Base-by-base conservation (phyloP, 192 early-diverging fungal species). In the Backusella luteola region DNA sequence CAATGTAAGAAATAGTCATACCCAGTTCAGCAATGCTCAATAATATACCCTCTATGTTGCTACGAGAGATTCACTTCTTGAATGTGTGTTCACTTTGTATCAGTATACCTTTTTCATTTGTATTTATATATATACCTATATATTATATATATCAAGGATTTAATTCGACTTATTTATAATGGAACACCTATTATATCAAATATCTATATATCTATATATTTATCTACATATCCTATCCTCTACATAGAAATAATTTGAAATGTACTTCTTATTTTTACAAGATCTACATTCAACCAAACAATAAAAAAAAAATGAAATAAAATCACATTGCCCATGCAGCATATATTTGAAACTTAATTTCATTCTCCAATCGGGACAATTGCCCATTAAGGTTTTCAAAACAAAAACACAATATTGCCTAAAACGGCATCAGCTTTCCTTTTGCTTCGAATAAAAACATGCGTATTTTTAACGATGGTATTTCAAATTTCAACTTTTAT, bases 1-100 rank as follows among this genome's bases (percentile, higher is more conserved):
- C 56, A 63, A 23, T 63, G 56, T 63, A 29, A 63, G 56, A 63
- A 63, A 63, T 63, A 63, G 23, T 63, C 56, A 63, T 29, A 63
- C 56, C 56, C 56, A 63, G 56, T 63, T 63, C 12, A 63, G 56
- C 56, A 63, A 63, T 63, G 56, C 56, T 14, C 56, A 63, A 63
- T 63, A 63, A 63, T 63, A 63, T 63, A 63, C 56, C 56, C 56
- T 53, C 19, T 56, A 56, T 23, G n/a, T 23, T 23, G 53, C n/a
- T 56, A 56, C 53, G 53, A 56, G 19, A 56, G 21, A 56, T 56
- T 21, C n/a, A 23, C 5, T 56, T 56, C 32, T 32, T 32, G 32
- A 11, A 39, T 39, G 38, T n/a, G 6, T n/a, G 0, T 1, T 56
- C 53, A 6, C 53, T 56, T 56, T 56, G 53, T 56, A 56, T 21